Base-by-base conservation (phyloP, 495 filamentous ascomycete species). In the Penicilliopsis zonata region DNA sequence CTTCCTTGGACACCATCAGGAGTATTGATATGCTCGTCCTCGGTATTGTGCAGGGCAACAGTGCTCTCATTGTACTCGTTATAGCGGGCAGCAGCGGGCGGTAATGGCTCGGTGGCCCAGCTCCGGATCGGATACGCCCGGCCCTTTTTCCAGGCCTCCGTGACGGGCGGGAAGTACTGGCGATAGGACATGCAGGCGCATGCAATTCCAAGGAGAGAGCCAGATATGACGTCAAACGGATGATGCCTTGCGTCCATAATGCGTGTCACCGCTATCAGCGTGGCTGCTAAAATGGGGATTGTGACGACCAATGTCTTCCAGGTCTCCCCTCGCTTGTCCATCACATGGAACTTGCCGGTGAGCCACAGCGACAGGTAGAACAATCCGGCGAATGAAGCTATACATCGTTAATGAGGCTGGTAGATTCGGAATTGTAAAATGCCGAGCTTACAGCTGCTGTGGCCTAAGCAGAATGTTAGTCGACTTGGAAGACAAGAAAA, bases 201-300 rank as follows among this genome's bases (percentile, higher is more conserved):
- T 26, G 50, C 31, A 13, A 64, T 43, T 3, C 82, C 82, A 28
- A 87, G 72, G 2, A 80, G 45, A 13, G 69, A 78, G 5, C 85
- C 84, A 16, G 79, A 82, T 14, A 94, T 63, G 26, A 92, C 86
- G 37, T 94, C 86, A 55, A 94, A 92, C 9, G 78, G 82, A 55
- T 92, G 84, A 43, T 94, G 86, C 6, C 84, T 69, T 46, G 80
- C 85, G 47, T 94, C 86, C 66, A 85, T 74, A 30, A 73, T 74
- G 15, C 71, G 67, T 19, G 57, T 59, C 18, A 69, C 65, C 4
- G 70, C 69, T 22, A 76, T 59, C 2, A 74, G 56, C 7, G 67
- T 63, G 6, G 71, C 71, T 10, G 46, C 69, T 15, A 76, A 53
- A 19, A 62, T 59, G 6, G 71, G 71, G 3, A 82, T 52, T 37